A percentile compares a stretch with the other conserved stretches of the same genome.
phyloP scores from a whole-genome alignment of 2,329 filamentous ascomycete species.

The Colletotrichum acutatum region DNA sequence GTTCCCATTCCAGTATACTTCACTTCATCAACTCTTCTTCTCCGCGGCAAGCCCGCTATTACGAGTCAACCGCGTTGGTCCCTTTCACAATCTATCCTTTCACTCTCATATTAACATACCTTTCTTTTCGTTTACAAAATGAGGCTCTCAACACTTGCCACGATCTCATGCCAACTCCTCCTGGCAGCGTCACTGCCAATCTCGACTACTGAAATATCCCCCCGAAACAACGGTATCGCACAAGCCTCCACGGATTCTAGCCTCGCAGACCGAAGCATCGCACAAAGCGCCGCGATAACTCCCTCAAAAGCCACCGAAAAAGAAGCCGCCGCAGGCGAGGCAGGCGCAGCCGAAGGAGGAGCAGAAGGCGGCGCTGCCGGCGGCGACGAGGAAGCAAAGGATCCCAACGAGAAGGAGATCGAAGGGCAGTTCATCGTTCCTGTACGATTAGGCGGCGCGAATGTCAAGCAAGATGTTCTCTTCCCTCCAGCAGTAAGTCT shows the following conservation, averaged over 20 bases:
- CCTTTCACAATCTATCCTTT: not conserved
- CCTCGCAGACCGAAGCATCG: not conserved
- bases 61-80: slow-evolving; percentile 9
- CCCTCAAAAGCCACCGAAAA: too few relatives aligned
- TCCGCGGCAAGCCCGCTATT: not conserved
- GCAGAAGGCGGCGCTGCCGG: slow-evolving; percentile 14
- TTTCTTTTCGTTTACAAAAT: not conserved
- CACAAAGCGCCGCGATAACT: not conserved
- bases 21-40: not conserved
- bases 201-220: not conserved
- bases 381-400: slow-evolving; percentile 26
- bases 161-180: slow-evolving; percentile 1
- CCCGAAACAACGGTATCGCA: not conserved
- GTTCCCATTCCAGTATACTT: not conserved
- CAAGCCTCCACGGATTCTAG: not conserved
- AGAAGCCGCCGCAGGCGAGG: not conserved
- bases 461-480: slow-evolving; percentile 46
- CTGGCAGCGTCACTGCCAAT: slow-evolving; percentile 6
- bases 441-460: slow-evolving; percentile 44
- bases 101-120: not conserved
- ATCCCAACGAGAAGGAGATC: slow-evolving; percentile 43
- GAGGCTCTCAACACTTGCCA: slow-evolving; percentile 5
- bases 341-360: not conserved
- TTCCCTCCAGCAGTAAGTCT: slow-evolving; percentile 48
- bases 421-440: slow-evolving; percentile 43